Base-by-base conservation (phyloP, 2,329 filamentous ascomycete genomes). In the Cladosporium austrohemisphaericum region DNA sequence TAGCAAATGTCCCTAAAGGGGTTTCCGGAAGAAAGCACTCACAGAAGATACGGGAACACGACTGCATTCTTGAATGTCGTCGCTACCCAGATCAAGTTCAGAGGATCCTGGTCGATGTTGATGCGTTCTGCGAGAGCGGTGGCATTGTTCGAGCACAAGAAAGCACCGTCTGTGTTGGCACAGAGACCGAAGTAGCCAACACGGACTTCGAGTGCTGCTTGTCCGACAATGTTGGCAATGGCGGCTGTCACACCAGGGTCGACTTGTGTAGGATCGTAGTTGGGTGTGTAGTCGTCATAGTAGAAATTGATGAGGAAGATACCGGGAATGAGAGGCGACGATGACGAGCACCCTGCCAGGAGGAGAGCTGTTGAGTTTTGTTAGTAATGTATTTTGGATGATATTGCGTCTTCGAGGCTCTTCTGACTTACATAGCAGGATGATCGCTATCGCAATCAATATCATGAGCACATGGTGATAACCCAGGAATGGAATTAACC, bases 281-380 rank as follows among this genome's bases (percentile, higher is more conserved):
- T 76, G 3, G 93, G 88, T 16, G 84, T 82, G 72, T 96, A 96
- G 55, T 80, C 77, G 67, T 95, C 76, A 75, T 96, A 98, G 80
- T 95, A 97, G 63, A 98, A 81, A n/a, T 91, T 95, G 57, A 98
- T 88, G 59, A 98, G 83, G 78, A 96, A 98, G 71, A 98, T 97
- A 65, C 85, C 84, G 20, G 93, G 93, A 61, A 98, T 96, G 49
- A 95, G 76, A 2, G 92, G 93, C 44, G 92, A 96, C 32, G 92
- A 95, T 8, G 92, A 97, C 4, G 93, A 97, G 72, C 93, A 98
- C 62, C 93, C 93, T 64, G 93, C 92, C 59, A 98, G 77, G 62
- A 98, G 75, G 56, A 98, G 81, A 61, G 93, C 91, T 96, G 62
- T 52, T 38, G 28, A 14, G 19, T 19, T 1, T 32, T 25, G 48